phyloP scores from a whole-genome alignment of 2,329 filamentous ascomycete genomes.

The Colletotrichum spinosum region DNA sequence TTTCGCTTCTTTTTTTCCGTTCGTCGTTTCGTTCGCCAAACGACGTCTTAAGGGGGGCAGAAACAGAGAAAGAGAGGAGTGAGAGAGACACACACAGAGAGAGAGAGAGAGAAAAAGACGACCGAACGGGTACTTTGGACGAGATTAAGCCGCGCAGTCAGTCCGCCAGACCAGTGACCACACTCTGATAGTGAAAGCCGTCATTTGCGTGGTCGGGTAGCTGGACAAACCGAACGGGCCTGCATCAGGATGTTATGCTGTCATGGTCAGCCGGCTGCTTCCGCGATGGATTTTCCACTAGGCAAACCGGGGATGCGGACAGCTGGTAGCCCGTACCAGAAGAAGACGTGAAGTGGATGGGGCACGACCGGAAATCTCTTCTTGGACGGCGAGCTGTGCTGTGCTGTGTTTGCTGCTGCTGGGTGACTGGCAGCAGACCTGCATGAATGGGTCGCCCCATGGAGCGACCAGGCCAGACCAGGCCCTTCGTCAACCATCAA shows the following conservation, averaged over 20 bases:
- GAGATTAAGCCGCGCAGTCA: conserved; percentile 9
- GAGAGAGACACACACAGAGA: background rate
- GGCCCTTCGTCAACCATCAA: background rate
- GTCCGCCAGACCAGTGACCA: background rate
- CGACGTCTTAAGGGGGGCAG: background rate
- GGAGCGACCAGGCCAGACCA: no score
- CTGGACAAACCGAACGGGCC: no score
- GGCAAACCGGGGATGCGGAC: conserved; percentile 13
- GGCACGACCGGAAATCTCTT: no score
- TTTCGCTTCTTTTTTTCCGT: conserved; percentile 11
- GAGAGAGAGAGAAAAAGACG: background rate
- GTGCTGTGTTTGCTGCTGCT: background rate
- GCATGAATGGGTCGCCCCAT: conserved; percentile 12
- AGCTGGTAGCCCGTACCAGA: background rate
- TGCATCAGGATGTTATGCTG: background rate
- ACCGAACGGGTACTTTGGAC: background rate
- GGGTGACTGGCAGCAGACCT: conserved; percentile 3
- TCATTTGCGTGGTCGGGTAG: no score
- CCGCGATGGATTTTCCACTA: conserved; percentile 10
- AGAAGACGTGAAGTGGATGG: no score
- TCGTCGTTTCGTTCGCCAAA: conserved; percentile 31
- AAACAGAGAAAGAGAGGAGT: background rate
- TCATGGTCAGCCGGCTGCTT: conserved; percentile 15
- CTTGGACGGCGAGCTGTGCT: background rate
- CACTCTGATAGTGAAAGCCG: background rate